These are phyloP conservation scores for Pecoramyces ruminantium DNA, from an alignment of 192 early-diverging fungal genomes.

Conservation along the genomic window DNA sequence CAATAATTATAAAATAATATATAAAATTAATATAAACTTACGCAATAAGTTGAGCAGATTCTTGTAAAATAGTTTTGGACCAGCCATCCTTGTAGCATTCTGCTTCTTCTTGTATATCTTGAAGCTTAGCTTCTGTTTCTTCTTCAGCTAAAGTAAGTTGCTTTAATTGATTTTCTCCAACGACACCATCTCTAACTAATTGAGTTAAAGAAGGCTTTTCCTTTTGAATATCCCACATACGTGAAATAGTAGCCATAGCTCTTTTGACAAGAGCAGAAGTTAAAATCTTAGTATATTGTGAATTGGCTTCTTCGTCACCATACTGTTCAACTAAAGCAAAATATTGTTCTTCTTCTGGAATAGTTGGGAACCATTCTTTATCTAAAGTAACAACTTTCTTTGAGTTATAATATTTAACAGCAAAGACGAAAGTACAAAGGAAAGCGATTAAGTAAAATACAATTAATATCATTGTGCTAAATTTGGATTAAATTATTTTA, in stretches of 20 bases:
- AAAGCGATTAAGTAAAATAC: not conserved
- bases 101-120: not conserved
- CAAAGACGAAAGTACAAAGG: not conserved
- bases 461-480: not conserved
- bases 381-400: not conserved
- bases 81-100: not conserved
- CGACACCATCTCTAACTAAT: not conserved
- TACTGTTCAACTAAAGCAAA: not conserved
- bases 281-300: not conserved
- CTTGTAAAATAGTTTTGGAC: not conserved
- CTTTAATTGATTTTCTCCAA: not conserved
- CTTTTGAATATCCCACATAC: not conserved
- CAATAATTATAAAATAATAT: not conserved
- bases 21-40: not conserved
- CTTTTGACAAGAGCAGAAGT: not conserved
- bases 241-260: not conserved
- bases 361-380: not conserved
- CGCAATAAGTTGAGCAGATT: not conserved
- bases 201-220: not conserved
- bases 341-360: not conserved
- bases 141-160: not conserved
- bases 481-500: no score
- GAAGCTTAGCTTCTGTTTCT: not conserved
- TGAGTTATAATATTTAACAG: not conserved
- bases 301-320: not conserved